A percentile compares a stretch with the other conserved stretches of the same genome.
Evolutionary conservation across 768 basidiomycete species (phyloP).

Genomic region (Russula foetens): DNA sequence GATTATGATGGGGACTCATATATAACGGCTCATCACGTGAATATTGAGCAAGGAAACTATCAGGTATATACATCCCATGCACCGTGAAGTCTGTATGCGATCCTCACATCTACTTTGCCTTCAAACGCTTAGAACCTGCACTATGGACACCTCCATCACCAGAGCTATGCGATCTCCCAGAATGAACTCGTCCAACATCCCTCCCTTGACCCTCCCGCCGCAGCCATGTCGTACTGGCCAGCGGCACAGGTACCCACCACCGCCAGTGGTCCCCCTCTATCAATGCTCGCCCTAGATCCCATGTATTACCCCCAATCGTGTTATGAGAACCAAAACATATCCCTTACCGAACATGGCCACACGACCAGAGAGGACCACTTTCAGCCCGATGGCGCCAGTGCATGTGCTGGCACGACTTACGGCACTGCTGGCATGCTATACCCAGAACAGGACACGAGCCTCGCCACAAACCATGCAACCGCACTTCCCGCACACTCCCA

Average conservation of each 20-base stretch:
- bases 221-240: neutral
- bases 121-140: neutral
- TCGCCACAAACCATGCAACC: neutral
- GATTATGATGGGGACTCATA: neutral
- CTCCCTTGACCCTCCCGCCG: neutral
- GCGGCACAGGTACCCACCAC: neutral
- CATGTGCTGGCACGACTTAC: conserved; percentile 3
- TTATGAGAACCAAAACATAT: neutral
- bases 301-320: neutral
- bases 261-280: neutral
- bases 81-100: neutral
- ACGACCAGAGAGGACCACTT: neutral
- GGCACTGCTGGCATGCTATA: neutral
- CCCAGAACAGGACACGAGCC: neutral
- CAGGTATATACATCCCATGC: neutral
- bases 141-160: neutral
- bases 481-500: neutral
- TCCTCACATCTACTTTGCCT: neutral
- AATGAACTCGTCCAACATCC: neutral
- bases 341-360: neutral
- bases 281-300: neutral
- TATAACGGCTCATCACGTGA: neutral
- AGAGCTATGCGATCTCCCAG: neutral
- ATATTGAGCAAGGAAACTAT: neutral
- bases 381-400: neutral